Base-by-base conservation (phyloP, 441 rosid species). In the Iberis amara region DNA sequence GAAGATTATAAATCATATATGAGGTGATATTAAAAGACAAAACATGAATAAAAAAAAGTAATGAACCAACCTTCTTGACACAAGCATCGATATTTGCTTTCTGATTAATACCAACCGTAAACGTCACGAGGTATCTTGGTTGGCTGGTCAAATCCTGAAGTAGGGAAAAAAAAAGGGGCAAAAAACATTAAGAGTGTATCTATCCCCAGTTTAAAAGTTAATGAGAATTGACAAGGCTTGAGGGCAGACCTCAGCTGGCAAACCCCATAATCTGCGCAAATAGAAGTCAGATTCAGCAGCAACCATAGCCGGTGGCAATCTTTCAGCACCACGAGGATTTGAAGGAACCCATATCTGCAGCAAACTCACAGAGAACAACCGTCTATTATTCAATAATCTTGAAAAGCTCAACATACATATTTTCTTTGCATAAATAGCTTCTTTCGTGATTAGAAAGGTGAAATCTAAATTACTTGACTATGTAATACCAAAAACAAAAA, bases 291-390 rank as follows among this genome's bases (percentile, higher is more conserved):
- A 81, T 67, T 94, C 82, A 28, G 95, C 94, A 39, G 64, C 75
- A 70, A 94, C 27, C 47, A 94, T 86, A 70, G 86, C 85, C 4
- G 96, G 89, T 9, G 99, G 85, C 59, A 94, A 75, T 59, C 76
- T 76, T 77, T 94, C 97, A 8, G 96, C 87, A 32, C 99, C 99
- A 52, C 78, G 86, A 58, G 99, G 97, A 79, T 94, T 94, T 55
- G 96, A 78, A 31, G 99, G 80, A 46, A 72, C 96, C 97, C 97
- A 92, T 27, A 92, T 86, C 99, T 92, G 78, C 52, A 50, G 51
- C 32, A 60, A 41, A 51, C 11, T 14, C 56, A 51, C 37, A 11
- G 27, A 39, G 21, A 18, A 18, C 21, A 18, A 18, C 21, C 21
- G 21, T 18, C 2, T 18, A 18, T 39, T 18, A 18, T 39, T 6